Conservation (phyloP, 129 eudicot genomes). For the Ambrosia artemisiifolia region DNA sequence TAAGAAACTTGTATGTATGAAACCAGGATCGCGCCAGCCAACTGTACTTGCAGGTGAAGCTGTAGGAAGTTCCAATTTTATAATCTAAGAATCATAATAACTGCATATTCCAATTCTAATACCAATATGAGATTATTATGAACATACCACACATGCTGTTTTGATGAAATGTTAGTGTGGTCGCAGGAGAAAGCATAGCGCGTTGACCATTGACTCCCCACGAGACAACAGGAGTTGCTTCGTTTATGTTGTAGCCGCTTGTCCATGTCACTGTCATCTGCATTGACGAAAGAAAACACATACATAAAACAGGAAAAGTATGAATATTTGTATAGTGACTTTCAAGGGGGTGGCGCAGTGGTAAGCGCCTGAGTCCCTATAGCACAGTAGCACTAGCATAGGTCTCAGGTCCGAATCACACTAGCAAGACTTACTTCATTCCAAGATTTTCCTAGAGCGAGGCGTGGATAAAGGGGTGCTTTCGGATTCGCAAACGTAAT, state of each 20-base stretch:
- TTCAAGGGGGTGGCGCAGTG: too few species aligned
- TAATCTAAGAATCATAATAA: background rate
- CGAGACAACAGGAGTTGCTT: constrained; percentile 65
- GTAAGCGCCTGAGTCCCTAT: too few species aligned
- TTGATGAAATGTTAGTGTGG: constrained; percentile 61
- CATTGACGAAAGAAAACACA: constrained; percentile 2
- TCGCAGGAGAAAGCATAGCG: constrained; percentile 58
- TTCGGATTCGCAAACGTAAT: constrained; percentile 71
- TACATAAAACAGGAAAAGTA: background rate
- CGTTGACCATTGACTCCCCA: constrained; percentile 52
- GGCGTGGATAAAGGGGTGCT: constrained; percentile 88
- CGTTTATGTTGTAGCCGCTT: constrained; percentile 74
- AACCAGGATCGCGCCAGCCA: constrained; percentile 95
- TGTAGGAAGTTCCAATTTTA: constrained; percentile 19
- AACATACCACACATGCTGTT: constrained; percentile 80
- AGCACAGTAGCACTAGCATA: too few species aligned
- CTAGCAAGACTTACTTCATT: constrained; percentile 58
- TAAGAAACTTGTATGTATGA: constrained; percentile 83
- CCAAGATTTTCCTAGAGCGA: constrained; percentile 85
- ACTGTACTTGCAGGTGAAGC: constrained; percentile 89
- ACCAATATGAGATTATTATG: too few species aligned
- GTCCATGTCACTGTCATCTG: constrained; percentile 97
- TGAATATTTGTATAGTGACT: too few species aligned
- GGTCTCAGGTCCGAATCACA: background rate
- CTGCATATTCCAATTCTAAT: background rate